Evolutionary conservation across 2,329 filamentous ascomycete genomes (phyloP).

Genomic region (Arthrinium puccinioides): DNA sequence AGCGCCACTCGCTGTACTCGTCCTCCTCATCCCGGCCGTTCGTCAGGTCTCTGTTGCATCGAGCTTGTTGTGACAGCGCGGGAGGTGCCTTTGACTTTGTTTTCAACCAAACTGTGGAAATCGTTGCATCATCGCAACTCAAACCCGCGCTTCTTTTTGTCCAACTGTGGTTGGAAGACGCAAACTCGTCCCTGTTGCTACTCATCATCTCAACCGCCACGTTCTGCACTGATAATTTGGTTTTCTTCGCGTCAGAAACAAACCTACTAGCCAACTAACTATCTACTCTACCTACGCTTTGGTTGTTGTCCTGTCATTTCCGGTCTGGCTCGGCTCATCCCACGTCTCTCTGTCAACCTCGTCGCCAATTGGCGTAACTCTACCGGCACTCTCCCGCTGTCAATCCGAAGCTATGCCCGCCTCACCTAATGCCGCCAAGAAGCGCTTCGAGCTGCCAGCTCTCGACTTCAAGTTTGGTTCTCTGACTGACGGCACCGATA

Average conservation of each 20-base stretch:
- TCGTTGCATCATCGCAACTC: too few relatives aligned
- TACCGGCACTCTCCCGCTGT: not conserved
- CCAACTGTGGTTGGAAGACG: too few relatives aligned
- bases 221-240: too few relatives aligned
- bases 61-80: too few relatives aligned
- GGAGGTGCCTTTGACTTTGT: too few relatives aligned
- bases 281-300: not conserved
- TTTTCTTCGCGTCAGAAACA: not conserved
- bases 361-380: not conserved
- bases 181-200: too few relatives aligned
- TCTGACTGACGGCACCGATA: conserved; percentile 54
- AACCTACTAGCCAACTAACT: not conserved
- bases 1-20: too few relatives aligned
- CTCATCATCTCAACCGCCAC: too few relatives aligned
- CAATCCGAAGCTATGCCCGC: not conserved
- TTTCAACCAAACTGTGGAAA: too few relatives aligned
- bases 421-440: conserved; percentile 1
- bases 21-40: too few relatives aligned
- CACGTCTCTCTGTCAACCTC: not conserved
- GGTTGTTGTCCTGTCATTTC: not conserved
- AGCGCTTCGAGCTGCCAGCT: conserved; percentile 49
- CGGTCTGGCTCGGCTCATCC: not conserved
- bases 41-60: too few relatives aligned
- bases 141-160: too few relatives aligned
- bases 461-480: conserved; percentile 52